These are phyloP conservation scores for Neobulgaria alba DNA, from an alignment of 2,329 filamentous ascomycete species.

Conservation along the genomic window DNA sequence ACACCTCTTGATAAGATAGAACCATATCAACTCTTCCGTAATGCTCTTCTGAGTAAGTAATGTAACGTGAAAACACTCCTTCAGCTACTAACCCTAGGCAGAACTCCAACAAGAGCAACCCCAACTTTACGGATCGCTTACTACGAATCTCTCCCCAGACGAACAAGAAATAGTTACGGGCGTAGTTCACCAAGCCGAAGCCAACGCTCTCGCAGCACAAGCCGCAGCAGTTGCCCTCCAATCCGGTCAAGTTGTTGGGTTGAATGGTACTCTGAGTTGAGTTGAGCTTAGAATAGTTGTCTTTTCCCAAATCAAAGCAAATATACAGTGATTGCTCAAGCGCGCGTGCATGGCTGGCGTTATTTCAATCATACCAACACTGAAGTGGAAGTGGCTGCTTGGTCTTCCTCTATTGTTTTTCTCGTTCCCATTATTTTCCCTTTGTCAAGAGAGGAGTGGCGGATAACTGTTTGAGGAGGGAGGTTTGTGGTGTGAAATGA, in stretches of 20 bases:
- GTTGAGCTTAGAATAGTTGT: too few species aligned
- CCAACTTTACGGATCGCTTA: constrained; percentile 74
- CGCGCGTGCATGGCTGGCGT: constrained; percentile 22
- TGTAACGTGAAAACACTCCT: background rate
- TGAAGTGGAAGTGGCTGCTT: background rate
- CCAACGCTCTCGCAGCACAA: constrained; percentile 17
- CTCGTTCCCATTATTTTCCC: too few species aligned
- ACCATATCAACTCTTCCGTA: constrained; percentile 83
- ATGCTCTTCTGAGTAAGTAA: constrained; percentile 74
- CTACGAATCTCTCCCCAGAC: constrained; percentile 67
- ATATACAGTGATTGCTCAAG: constrained; percentile 19
- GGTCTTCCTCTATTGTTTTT: background rate
- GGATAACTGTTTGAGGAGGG: background rate
- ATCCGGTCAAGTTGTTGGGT: constrained; percentile 14
- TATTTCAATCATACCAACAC: constrained; percentile 2
- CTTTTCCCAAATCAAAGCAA: too few species aligned
- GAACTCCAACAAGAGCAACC: constrained; percentile 87
- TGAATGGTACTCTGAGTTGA: too few species aligned
- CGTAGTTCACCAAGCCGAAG: constrained; percentile 46
- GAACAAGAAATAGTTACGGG: constrained; percentile 75
- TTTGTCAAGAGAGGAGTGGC: too few species aligned
- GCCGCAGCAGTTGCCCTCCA: constrained; percentile 13
- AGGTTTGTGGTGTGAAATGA: too few species aligned
- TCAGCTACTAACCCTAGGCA: constrained; percentile 31
- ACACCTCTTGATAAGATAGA: constrained; percentile 93